Percentiles rank a stretch among this genome's conserved stretches.
Conservation (phyloP, 2,329 filamentous ascomycete species). For the Elsinoe arachidis region DNA sequence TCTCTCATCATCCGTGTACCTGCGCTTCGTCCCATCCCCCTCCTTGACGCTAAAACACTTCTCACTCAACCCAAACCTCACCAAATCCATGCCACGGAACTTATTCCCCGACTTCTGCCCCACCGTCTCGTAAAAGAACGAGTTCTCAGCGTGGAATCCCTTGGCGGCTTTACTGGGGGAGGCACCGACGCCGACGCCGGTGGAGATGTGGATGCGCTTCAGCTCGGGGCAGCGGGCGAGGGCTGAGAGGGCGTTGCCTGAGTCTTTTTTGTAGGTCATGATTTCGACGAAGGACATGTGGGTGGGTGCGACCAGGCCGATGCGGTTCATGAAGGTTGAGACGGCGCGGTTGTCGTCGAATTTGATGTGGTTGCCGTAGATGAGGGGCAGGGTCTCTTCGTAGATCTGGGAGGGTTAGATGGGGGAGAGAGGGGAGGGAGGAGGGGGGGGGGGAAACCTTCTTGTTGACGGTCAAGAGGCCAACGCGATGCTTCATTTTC, state of each 20-base stretch:
- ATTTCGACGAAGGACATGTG: constrained; percentile 23
- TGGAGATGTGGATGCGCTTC: constrained; percentile 22
- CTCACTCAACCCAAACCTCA: constrained; percentile 21
- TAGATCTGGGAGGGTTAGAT: constrained; percentile 19
- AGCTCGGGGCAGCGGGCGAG: constrained; percentile 27
- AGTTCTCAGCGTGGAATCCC: constrained; percentile 27
- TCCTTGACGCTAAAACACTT: constrained; percentile 24
- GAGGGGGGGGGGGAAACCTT: constrained; percentile 17
- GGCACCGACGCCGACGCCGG: constrained; percentile 22
- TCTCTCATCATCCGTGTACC: constrained; percentile 20
- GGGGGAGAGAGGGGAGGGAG: background rate
- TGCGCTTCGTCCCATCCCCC: constrained; percentile 18
- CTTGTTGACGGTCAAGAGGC: constrained; percentile 27
- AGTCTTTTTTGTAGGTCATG: constrained; percentile 24
- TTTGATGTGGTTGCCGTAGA: constrained; percentile 26
- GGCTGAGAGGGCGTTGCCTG: constrained; percentile 25
- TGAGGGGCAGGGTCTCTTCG: constrained; percentile 22
- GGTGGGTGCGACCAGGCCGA: constrained; percentile 18
- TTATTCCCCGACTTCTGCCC: constrained; percentile 18
- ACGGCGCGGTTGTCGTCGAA: constrained; percentile 27
- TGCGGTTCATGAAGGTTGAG: constrained; percentile 26
- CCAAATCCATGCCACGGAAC: constrained; percentile 22
- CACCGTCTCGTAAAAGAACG: constrained; percentile 22
- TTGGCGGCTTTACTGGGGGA: constrained; percentile 28
- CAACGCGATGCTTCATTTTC: constrained; percentile 25